Percentiles rank a stretch among this genome's conserved stretches.
phyloP scores from a whole-genome alignment of 345 rosid genomes.

The Ailanthus altissimus region DNA sequence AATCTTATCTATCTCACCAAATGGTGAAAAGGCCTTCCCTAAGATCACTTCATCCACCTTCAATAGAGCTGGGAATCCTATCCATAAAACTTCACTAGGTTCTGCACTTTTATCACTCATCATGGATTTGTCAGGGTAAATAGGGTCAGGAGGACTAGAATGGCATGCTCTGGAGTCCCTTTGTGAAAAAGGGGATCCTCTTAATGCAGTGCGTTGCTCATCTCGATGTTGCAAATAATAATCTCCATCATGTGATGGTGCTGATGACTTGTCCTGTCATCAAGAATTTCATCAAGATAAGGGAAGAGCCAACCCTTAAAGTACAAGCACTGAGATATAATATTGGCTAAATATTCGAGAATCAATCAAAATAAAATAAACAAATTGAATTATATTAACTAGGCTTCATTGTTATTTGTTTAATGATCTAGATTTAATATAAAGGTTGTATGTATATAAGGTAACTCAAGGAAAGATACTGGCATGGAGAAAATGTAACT shows the following conservation, averaged over 20 bases:
- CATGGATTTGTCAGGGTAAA: constrained; percentile 55
- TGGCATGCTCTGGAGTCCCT: constrained; percentile 62
- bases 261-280: constrained; percentile 79
- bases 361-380: constrained; percentile 3
- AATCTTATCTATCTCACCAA: constrained; percentile 85
- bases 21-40: constrained; percentile 79
- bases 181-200: constrained; percentile 61
- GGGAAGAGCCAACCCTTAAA: constrained; percentile 30
- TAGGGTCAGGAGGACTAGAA: constrained; percentile 70
- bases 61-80: constrained; percentile 85
- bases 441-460: neutral
- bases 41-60: constrained; percentile 78
- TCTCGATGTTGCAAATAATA: constrained; percentile 50
- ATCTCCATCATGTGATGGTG: constrained; percentile 57
- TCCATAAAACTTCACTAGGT: constrained; percentile 90
- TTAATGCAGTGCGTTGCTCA: constrained; percentile 46
- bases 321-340: constrained; percentile 19
- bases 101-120: constrained; percentile 63
- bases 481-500: neutral
- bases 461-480: neutral
- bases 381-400: neutral
- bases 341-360: constrained; percentile 6
- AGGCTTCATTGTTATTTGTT: neutral
- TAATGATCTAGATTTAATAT: constrained; percentile 2
- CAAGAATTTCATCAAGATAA: constrained; percentile 46